Percentiles rank a stretch among this genome's conserved stretches.
Conservation (phyloP, 208 protist species). For the Porcisia hertigi region DNA sequence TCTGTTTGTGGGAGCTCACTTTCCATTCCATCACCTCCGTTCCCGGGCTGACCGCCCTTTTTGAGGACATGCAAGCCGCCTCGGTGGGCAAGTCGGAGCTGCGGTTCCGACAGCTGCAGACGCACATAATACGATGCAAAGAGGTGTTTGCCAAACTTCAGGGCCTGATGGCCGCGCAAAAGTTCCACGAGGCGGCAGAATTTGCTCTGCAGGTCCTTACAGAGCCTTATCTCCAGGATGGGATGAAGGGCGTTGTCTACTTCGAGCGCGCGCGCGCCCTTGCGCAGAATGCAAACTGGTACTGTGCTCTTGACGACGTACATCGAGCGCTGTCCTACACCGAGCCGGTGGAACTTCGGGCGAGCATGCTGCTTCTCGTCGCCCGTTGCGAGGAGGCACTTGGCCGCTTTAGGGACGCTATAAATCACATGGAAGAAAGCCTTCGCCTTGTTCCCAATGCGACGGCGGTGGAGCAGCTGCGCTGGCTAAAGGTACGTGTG, state of each 20-base stretch:
- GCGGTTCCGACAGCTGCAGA: conserved; percentile 44
- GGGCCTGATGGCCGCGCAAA: background rate
- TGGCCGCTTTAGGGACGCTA: conserved; percentile 50
- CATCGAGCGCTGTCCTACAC: conserved; percentile 40
- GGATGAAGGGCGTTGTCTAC: conserved; percentile 30
- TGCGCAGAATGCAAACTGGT: conserved; percentile 38
- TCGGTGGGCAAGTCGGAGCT: conserved; percentile 27
- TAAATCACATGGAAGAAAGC: conserved; percentile 43
- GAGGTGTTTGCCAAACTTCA: conserved; percentile 15
- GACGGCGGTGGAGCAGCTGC: conserved; percentile 19
- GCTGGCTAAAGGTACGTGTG: conserved; percentile 19
- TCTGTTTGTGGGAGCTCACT: conserved; percentile 43
- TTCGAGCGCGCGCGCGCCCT: conserved; percentile 40
- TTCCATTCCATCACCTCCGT: conserved; percentile 45
- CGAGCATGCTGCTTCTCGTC: conserved; percentile 42
- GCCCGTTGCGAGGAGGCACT: conserved; percentile 64
- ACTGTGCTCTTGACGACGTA: conserved; percentile 63
- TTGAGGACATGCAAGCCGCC: conserved; percentile 25
- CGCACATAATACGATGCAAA: conserved; percentile 28
- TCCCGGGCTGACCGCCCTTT: conserved; percentile 35
- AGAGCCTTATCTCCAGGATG: conserved; percentile 26
- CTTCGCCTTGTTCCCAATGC: conserved; percentile 21
- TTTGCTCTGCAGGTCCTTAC: background rate
- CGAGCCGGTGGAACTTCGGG: conserved; percentile 17
- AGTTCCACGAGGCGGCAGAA: conserved; percentile 11